Evolutionary conservation across 2,329 filamentous ascomycete species (phyloP), one percentile per base, ranked within the genome.

Genomic region (Metarhizium sp.): DNA sequence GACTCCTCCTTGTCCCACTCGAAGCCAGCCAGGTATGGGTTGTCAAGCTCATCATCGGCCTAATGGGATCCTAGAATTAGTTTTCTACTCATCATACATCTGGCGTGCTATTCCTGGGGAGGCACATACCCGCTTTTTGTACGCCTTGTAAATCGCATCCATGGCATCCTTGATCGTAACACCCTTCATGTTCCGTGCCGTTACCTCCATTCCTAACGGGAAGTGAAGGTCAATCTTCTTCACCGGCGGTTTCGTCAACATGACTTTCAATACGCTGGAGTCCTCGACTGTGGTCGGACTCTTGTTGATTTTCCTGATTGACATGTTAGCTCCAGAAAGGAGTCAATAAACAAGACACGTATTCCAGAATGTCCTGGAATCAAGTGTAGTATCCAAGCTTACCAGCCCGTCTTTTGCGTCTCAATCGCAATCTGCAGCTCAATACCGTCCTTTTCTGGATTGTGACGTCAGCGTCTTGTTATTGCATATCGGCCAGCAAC

Each of bases 81-180:
- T 11, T 45, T 6, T 45, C n/a, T 20, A 16, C 25, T 4, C 29
- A 18, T 11, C 42, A 14, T 34, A 11, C 16, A 38, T 14, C 25
- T 32, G 30, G 13, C 20, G 18, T 8, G 18, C 13, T n/a, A 4
- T n/a, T 6, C 8, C 5, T 36, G 6, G n/a, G 43, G 34, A 13
- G 50, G 14, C 48, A 71, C 84, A 64, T 74, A 92, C 92, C 82
- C 92, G 87, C 84, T 96, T 96, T 82, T 95, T 95, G 80, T 90
- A 95, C 64, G 88, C 83, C 79, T 96, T 96, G 80, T 96, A 80
- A 74, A 97, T 96, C 66, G 90, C 92, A 71, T 96, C 92, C 71
- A 96, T 71, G 57, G 91, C 91, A 73, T 97, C 92, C 79, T 96
- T 96, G 79, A 97, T 92, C 56, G 92, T 97, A 63, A 97, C 91